A percentile compares a stretch with the other conserved stretches of the same genome.
These are phyloP conservation scores for Yamadazyma diddensiae DNA, from an alignment of 1,139 yeast species.

Conservation along the genomic window DNA sequence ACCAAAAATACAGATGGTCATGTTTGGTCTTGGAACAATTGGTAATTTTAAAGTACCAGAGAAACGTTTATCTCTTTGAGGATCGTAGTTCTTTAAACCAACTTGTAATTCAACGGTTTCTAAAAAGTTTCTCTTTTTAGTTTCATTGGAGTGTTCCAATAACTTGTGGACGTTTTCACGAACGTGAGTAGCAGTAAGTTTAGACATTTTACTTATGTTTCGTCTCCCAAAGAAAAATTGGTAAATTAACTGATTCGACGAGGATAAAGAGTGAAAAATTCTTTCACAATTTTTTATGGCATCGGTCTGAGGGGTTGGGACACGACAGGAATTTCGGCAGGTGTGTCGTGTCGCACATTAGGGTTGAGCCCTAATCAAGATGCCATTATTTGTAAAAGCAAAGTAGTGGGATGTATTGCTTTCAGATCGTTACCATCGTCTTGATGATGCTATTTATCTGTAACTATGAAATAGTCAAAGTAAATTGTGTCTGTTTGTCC, in stretches of 20 bases:
- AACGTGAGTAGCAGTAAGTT: constrained; percentile 88
- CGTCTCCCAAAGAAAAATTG: constrained; percentile 70
- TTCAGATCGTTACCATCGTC: too few species aligned
- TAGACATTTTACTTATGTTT: constrained; percentile 74
- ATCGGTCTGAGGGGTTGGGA: too few species aligned
- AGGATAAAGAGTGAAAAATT: constrained; percentile 24
- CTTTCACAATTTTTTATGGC: constrained; percentile 1
- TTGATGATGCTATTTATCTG: too few species aligned
- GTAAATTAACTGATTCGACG: constrained; percentile 52
- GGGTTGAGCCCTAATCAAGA: too few species aligned
- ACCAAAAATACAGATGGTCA: constrained; percentile 99
- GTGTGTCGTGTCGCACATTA: too few species aligned
- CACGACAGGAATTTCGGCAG: too few species aligned
- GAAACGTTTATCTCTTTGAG: constrained; percentile 99
- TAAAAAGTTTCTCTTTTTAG: constrained; percentile 99
- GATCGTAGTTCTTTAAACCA: constrained; percentile 99
- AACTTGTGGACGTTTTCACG: constrained; percentile 96
- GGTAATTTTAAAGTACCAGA: constrained; percentile 99
- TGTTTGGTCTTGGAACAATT: constrained; percentile 99
- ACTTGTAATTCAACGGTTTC: constrained; percentile 99
- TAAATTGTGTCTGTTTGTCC: too few species aligned
- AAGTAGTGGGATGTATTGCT: too few species aligned
- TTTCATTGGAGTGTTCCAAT: constrained; percentile 85
- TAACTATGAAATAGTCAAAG: too few species aligned
- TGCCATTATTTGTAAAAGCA: too few species aligned